Evolutionary conservation across 1,139 yeast genomes (phyloP), one percentile per base, ranked within the genome.

Genomic region (Saccharomyces uvarum): DNA sequence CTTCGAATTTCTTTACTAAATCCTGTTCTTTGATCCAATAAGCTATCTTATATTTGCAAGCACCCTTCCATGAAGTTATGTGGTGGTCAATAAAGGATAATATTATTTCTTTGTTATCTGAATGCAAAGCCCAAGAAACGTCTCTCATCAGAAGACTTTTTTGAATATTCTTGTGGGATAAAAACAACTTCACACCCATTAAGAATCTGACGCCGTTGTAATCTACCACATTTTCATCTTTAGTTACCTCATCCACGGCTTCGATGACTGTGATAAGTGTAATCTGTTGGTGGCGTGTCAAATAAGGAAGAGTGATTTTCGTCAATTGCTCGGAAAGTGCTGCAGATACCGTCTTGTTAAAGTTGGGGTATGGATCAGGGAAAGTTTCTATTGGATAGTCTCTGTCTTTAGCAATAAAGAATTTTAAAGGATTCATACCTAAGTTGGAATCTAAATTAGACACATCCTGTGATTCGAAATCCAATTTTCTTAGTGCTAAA

Each of bases 201-300:
- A 84, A 75, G 64, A 84, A 91, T 54, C 89, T 73, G 13, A 83
- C 68, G 0, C 95, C 97, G 68, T 86, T 86, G 27, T 75, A 75
- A 69, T 91, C 98, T 26, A 89, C 70, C 2, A 83, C 74, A 11
- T 72, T 59, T n/a, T 73, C 67, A 49, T 78, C 73, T 53, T 76
- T 75, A 16, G 78, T 76, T 6, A 88, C 76, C 26, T 80, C 82
- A 42, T 77, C 74, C 19, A 87, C 73, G 1, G 90, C 84, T 50
- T 80, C 82, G 11, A 88, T 76, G 1, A 89, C 82, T 14, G 88
- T 81, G 1, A 85, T 77, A 47, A 91, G 77, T 0, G 97, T 89
- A 28, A 86, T 83, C 66, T 91, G 98, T 66, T 91, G 97, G 71
- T 91, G 97, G 58, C 97, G 81, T 0, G 97, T 89, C 50, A 91